A percentile compares a stretch with the other conserved stretches of the same genome.
Conservation (phyloP, 305 asterid species). For the Euphrasia arctica region DNA sequence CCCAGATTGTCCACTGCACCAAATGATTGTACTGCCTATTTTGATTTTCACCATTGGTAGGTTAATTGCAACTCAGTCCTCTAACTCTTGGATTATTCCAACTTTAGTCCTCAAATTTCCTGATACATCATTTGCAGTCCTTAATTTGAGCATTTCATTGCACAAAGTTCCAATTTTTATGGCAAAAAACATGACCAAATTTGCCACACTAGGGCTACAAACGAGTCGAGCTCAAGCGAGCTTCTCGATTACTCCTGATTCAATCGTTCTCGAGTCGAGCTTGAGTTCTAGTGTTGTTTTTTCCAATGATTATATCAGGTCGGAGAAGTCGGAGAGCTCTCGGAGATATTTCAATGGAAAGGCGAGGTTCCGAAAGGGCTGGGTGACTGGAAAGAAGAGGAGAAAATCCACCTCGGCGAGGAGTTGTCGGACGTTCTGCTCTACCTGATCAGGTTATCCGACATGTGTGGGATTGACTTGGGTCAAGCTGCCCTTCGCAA, state of each 20-base stretch:
- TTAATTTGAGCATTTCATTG: background rate
- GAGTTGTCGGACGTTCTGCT: conserved; percentile 80
- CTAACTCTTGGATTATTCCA: background rate
- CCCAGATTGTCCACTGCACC: too few species aligned
- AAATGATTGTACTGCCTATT: background rate
- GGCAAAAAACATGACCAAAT: too few species aligned
- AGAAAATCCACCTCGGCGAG: conserved; percentile 63
- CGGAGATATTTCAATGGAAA: conserved; percentile 87
- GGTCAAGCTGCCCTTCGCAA: conserved; percentile 77
- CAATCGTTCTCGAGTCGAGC: too few species aligned
- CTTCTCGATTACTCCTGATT: too few species aligned
- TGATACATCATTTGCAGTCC: background rate
- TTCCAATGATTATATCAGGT: conserved; percentile 34
- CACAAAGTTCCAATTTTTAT: background rate
- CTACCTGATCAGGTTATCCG: conserved; percentile 65
- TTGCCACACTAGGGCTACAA: too few species aligned
- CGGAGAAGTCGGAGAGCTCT: conserved; percentile 78
- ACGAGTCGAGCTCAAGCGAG: too few species aligned
- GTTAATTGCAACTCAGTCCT: background rate
- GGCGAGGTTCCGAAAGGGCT: conserved; percentile 79
- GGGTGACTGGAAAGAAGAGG: conserved; percentile 72
- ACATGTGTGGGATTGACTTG: conserved; percentile 70
- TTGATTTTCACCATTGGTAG: background rate
- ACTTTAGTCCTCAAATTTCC: background rate
- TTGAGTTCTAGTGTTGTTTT: background rate